Evolutionary conservation across 2,329 filamentous ascomycete genomes (phyloP), one percentile per base, ranked within the genome.

Genomic region (Hyphodiscus sp.): DNA sequence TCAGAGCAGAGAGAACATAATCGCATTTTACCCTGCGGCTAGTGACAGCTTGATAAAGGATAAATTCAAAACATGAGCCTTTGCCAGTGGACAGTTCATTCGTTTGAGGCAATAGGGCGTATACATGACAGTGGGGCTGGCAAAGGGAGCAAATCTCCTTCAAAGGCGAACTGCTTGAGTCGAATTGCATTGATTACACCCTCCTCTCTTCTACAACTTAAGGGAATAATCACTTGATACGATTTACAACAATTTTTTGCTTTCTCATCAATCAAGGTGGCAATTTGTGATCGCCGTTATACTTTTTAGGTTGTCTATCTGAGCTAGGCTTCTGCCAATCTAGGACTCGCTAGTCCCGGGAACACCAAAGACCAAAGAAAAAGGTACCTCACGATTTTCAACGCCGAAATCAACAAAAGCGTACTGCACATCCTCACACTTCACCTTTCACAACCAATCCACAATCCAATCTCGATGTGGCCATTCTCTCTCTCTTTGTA

Each of bases 401-500:
- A 38, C 33, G 4, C 16, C 33, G 2, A 38, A 10, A 38, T 38
- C 33, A 38, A 38, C 33, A 4, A 38, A 38, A 44, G 16, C 45
- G 15, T 13, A 19, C n/a, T n/a, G n/a, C n/a, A n/a, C 45, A 38
- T 20, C 45, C 45, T 29, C 45, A n/a, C 11, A 20, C 45, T 29
- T 16, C 9, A n/a, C 11, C 9, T 20, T 29, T 16, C 9, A 19
- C 41, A 20, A 41, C 16, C n/a, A 51, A 8, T 16, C 33, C 23
- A 4, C 5, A 38, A 51, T 46, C 42, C 44, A 41, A 47, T 49
- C 49, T 56, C 53, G 46, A 55, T 58, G 56, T 53, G 19, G 43
- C 33, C 33, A 45, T 51, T 42, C 44, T 44, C 44, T 50, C 51
- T 44, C 46, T 49, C 43, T 38, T 52, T 42, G 43, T 49, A 48